Base-by-base conservation (phyloP, 345 rosid genomes). In the Acer saccharum region DNA sequence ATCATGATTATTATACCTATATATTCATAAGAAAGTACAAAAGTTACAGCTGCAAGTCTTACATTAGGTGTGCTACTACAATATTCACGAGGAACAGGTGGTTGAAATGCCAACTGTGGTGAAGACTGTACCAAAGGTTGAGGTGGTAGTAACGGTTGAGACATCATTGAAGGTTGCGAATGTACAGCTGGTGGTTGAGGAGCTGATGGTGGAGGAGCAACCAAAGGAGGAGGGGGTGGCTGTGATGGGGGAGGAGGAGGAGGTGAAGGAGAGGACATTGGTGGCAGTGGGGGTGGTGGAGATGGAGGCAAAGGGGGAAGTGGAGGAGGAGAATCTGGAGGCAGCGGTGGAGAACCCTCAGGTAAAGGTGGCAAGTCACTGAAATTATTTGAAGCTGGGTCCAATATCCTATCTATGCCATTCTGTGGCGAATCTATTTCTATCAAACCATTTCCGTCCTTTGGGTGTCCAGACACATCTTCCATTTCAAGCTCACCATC, bases 401-500 rank as follows among this genome's bases (percentile, higher is more conserved):
- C 88, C 48, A 46, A 50, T 7, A 76, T 79, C 76, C 69, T 62
- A 58, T 77, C 76, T 12, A 81, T 76, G 65, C 79, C 77, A 54
- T 80, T 82, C 77, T 79, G 87, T 32, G 79, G 85, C 10, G 64
- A 65, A 74, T 79, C 90, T 65, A 32, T 83, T 73, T 80, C 92
- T 69, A 77, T 72, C 58, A 74, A 55, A 81, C 68, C 72, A 69
- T 60, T 82, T 76, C 83, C 96, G 66, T 84, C 93, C 88, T 85
- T 92, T 10, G 80, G 89, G 76, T 86, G 89, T 76, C 87, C 92
- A 74, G 94, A 92, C 70, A 83, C 93, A 84, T 90, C 97, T 84
- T 94, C 97, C 97, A 91, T 90, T 85, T 91, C 98, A 75, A 92
- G 91, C 81, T 89, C 99, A 76, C 89, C 95, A 78, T 90, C 95